Evolutionary conservation across 129 eudicot genomes (phyloP).

Genomic region (Apium graveolens): DNA sequence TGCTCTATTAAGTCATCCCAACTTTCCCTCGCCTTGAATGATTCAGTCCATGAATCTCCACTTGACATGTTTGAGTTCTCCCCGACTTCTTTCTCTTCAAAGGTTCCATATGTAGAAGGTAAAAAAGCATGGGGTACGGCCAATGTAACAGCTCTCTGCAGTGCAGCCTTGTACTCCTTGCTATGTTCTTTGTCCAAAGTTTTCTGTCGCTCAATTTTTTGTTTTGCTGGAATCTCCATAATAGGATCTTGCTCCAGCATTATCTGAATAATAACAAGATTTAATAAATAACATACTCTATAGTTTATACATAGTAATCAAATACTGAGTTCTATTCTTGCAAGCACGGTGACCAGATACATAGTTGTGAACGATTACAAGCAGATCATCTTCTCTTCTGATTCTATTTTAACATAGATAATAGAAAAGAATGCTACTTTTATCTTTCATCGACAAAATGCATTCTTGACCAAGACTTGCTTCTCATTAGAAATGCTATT

Average conservation of each 20-base stretch:
- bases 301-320: not conserved
- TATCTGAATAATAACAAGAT: conserved; percentile 30
- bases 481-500: not conserved
- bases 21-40: conserved; percentile 36
- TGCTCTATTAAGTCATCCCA: conserved; percentile 66
- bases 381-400: not conserved
- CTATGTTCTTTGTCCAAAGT: conserved; percentile 58
- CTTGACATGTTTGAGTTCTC: not conserved
- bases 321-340: not conserved
- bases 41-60: conserved; percentile 28
- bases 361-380: not conserved
- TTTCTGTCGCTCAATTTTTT: conserved; percentile 79
- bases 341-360: not conserved
- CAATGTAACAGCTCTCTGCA: conserved; percentile 61
- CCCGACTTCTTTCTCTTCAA: conserved; percentile 41
- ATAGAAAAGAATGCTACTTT: too few relatives aligned
- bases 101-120: conserved; percentile 74
- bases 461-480: too few relatives aligned
- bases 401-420: too few relatives aligned
- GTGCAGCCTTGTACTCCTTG: conserved; percentile 70
- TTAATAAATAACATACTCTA: not conserved
- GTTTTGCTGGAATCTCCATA: conserved; percentile 60
- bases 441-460: too few relatives aligned
- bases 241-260: conserved; percentile 63
- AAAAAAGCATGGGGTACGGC: conserved; percentile 66